Evolutionary conservation across 192 early-diverging fungal genomes (phyloP).

Genomic region (Lobulomyces angularis): DNA sequence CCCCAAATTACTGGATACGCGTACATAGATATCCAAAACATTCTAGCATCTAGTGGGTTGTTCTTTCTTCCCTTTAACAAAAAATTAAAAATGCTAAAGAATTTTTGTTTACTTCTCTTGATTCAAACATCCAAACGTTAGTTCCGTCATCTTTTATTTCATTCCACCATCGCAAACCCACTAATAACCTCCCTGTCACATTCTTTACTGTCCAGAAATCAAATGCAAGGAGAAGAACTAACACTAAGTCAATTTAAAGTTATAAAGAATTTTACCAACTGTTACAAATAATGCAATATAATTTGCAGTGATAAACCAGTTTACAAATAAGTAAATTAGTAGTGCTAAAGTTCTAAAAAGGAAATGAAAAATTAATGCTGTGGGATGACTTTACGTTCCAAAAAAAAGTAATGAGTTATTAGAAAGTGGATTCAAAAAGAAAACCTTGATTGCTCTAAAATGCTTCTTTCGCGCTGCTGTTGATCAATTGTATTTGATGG

Average conservation of each 20-base stretch:
- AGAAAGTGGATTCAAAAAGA: too few relatives aligned
- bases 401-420: too few relatives aligned
- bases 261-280: too few relatives aligned
- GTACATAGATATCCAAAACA: conserved; percentile 92
- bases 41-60: conserved; percentile 76
- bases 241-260: too few relatives aligned
- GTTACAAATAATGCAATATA: conserved; percentile 87
- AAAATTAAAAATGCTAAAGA: background rate
- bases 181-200: conserved; percentile 86
- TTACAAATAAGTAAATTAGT: conserved; percentile 73
- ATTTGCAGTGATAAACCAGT: conserved; percentile 66
- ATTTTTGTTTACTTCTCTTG: conserved; percentile 51
- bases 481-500: background rate
- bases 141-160: conserved; percentile 92
- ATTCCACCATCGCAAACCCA: conserved; percentile 99
- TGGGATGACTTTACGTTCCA: conserved; percentile 74
- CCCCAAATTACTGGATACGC: conserved; percentile 65
- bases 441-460: background rate
- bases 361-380: conserved; percentile 80
- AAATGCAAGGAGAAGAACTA: conserved; percentile 81
- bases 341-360: conserved; percentile 76
- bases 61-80: conserved; percentile 43
- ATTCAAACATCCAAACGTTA: conserved; percentile 94
- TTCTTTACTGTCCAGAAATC: conserved; percentile 99
- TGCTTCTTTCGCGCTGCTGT: background rate